Base-by-base conservation (phyloP, 208 protist genomes). In the Crithidia mellificae region DNA sequence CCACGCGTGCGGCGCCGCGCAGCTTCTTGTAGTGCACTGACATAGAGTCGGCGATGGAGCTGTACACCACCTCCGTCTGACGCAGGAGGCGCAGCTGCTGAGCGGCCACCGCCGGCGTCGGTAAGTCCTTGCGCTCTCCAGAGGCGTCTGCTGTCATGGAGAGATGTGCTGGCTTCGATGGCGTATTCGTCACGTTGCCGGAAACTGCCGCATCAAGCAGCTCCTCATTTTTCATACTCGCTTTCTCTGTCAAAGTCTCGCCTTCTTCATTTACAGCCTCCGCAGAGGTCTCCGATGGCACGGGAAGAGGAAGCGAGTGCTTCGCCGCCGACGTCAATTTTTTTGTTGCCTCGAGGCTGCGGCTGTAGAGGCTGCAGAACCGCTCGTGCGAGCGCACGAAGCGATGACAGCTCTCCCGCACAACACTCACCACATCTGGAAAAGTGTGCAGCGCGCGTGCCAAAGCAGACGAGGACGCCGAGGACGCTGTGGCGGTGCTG, bases 1-100 rank as follows among this genome's bases (percentile, higher is more conserved):
- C 29, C 36, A 58, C 41, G 15, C 61, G 51, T 49, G 74, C 44
- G 27, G 71, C 65, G 4, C 78, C 78, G 20, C 87, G 77, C 36
- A 83, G 32, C 62, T 88, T 89, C 50, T 81, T 80, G 43, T 88
- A 83, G 53, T 68, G 83, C 27, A 90, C 84, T 0, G 80, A 88
- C 29, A 81, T 72, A 1, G 80, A 85, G 74, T 95, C 85, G 2
- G 80, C 80, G 24, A 94, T 47, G 2, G 72, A 34, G 46, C 32
- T 39, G 70, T 86, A 91, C 11, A 91, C 68, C 11, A 25, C 49
- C 20, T 82, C 68, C 7, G 76, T 75, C 14, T 22, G 44, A 19
- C 43, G 52, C 36, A 74, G 53, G 22, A 73, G 49, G 7, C 41
- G 51, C 47, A 63, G 38, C 32, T 68, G 47, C 68, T 70, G 57